A percentile compares a stretch with the other conserved stretches of the same genome.
These are phyloP conservation scores for Phlyctochytrium planicorne DNA, from an alignment of 192 early-diverging fungal species.

Conservation along the genomic window DNA sequence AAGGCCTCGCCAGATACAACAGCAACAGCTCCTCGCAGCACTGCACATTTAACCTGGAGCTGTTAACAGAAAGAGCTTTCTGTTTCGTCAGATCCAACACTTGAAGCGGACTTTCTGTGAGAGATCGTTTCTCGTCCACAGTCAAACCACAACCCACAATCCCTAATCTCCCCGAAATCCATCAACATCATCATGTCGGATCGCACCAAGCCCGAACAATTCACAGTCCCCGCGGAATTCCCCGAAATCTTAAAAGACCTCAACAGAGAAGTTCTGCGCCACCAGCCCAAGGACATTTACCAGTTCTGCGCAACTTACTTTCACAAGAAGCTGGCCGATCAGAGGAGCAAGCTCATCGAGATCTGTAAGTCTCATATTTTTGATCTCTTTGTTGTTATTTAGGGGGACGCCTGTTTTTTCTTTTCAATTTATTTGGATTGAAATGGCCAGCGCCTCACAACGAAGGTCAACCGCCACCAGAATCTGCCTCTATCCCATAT, in stretches of 20 bases:
- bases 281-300: constrained; percentile 79
- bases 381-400: not conserved
- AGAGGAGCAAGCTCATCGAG: constrained; percentile 32
- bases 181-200: not conserved
- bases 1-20: too few species aligned
- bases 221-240: constrained; percentile 42
- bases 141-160: not conserved
- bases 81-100: not conserved
- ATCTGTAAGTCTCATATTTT: constrained; percentile 6
- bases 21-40: too few species aligned
- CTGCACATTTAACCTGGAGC: too few species aligned
- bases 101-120: not conserved
- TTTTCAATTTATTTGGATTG: too few species aligned
- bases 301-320: constrained; percentile 92
- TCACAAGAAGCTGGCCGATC: constrained; percentile 78
- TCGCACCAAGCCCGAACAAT: not conserved
- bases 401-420: not conserved
- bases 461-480: not conserved
- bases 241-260: constrained; percentile 76
- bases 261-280: constrained; percentile 68
- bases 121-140: not conserved
- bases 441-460: not conserved
- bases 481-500: not conserved
- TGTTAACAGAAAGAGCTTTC: not conserved
- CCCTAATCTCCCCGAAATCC: not conserved